Evolutionary conservation across 2,329 filamentous ascomycete species (phyloP).

Genomic region (Hymenoscyphus occultus): DNA sequence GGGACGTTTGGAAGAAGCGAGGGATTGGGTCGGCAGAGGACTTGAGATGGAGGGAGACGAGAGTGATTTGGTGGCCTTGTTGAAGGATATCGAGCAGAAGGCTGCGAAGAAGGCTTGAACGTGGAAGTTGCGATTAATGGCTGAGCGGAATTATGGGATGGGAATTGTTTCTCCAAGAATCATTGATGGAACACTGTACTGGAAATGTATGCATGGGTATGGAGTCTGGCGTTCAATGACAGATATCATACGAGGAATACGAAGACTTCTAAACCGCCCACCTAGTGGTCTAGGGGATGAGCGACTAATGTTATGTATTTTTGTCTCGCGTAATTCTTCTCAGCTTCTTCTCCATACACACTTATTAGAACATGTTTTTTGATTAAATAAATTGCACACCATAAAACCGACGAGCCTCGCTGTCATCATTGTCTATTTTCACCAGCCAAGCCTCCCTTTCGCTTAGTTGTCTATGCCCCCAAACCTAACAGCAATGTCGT

Average conservation of each 20-base stretch:
- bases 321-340: background rate
- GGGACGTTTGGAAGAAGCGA: slow-evolving; percentile 79
- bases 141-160: background rate
- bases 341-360: no score
- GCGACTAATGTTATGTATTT: background rate
- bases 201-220: slow-evolving; percentile 4
- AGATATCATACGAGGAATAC: slow-evolving; percentile 1
- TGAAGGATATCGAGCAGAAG: slow-evolving; percentile 59
- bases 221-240: slow-evolving; percentile 11
- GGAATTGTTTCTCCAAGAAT: background rate
- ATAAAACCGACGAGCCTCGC: no score
- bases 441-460: no score
- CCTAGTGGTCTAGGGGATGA: background rate
- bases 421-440: no score
- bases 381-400: no score
- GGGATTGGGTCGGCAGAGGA: slow-evolving; percentile 71
- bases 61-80: slow-evolving; percentile 58
- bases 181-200: background rate
- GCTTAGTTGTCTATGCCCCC: no score
- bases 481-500: no score
- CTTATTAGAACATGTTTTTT: no score
- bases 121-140: background rate
- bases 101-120: slow-evolving; percentile 24
- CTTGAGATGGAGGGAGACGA: slow-evolving; percentile 80
- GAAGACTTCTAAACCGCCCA: background rate